Conservation (phyloP, 345 rosid species). For the Salix viminalis region DNA sequence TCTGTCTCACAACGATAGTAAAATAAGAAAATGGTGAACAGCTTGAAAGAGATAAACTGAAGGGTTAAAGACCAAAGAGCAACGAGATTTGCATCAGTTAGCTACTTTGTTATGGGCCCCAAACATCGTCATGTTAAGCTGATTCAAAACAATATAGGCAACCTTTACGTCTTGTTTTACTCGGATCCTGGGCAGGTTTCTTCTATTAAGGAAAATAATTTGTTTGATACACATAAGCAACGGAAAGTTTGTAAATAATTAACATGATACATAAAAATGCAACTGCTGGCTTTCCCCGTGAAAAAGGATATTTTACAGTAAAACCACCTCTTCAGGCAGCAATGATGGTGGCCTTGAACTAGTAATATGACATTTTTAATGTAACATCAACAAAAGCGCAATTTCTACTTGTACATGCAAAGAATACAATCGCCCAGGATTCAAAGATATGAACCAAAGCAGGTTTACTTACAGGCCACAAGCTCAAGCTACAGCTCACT, state of each 20-base stretch:
- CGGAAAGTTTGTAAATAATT: not conserved
- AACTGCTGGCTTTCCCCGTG: not conserved
- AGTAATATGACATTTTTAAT: not conserved
- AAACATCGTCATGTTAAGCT: too few relatives aligned
- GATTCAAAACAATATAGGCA: not conserved
- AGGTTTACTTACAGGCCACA: constrained; percentile 22
- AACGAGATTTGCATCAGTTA: not conserved
- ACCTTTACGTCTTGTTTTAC: not conserved
- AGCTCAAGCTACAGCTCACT: constrained; percentile 68
- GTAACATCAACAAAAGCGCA: not conserved
- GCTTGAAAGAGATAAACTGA: not conserved
- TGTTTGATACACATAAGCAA: not conserved
- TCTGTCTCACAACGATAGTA: constrained; percentile 26
- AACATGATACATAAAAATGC: too few relatives aligned
- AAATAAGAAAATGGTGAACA: not conserved
- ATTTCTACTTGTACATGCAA: not conserved
- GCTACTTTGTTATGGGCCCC: not conserved
- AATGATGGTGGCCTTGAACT: not conserved
- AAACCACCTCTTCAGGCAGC: not conserved
- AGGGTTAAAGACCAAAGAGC: not conserved
- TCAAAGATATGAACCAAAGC: not conserved
- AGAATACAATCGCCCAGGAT: not conserved
- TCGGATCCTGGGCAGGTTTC: not conserved
- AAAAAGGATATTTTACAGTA: not conserved
- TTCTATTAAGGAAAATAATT: too few relatives aligned